Conservation (phyloP, 1,139 yeast species). For the Saccharomyces hybrid region DNA sequence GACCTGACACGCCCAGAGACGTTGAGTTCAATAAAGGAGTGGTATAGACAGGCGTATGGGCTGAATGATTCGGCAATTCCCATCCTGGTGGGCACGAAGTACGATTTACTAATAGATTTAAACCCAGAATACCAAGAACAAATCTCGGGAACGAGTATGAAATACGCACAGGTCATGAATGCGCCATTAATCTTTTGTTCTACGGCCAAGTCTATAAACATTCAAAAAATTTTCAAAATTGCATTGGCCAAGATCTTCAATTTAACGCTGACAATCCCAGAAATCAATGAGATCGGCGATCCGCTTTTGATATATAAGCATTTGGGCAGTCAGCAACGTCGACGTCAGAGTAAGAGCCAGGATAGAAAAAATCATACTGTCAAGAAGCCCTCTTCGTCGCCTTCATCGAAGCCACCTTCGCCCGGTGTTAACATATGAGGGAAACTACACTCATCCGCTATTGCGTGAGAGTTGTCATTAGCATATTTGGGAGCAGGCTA, state of each 20-base stretch:
- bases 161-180: slow-evolving; percentile 86
- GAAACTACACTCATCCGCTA: neutral
- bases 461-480: neutral
- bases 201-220: slow-evolving; percentile 86
- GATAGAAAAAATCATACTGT: neutral
- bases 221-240: slow-evolving; percentile 89
- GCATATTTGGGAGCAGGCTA: neutral
- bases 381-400: neutral
- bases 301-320: slow-evolving; percentile 70
- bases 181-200: slow-evolving; percentile 89
- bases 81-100: slow-evolving; percentile 87
- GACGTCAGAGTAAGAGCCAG: neutral
- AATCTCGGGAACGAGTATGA: slow-evolving; percentile 76
- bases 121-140: slow-evolving; percentile 79
- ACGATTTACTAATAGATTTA: slow-evolving; percentile 77
- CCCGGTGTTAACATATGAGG: neutral
- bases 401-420: neutral
- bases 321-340: slow-evolving; percentile 17
- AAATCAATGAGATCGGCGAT: slow-evolving; percentile 76
- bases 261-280: slow-evolving; percentile 75
- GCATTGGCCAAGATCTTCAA: slow-evolving; percentile 91
- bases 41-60: slow-evolving; percentile 93
- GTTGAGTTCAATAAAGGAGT: slow-evolving; percentile 78
- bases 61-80: slow-evolving; percentile 91
- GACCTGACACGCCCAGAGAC: slow-evolving; percentile 86